These are phyloP conservation scores for Copromyces sp. DNA, from an alignment of 495 filamentous ascomycete species.

Conservation along the genomic window DNA sequence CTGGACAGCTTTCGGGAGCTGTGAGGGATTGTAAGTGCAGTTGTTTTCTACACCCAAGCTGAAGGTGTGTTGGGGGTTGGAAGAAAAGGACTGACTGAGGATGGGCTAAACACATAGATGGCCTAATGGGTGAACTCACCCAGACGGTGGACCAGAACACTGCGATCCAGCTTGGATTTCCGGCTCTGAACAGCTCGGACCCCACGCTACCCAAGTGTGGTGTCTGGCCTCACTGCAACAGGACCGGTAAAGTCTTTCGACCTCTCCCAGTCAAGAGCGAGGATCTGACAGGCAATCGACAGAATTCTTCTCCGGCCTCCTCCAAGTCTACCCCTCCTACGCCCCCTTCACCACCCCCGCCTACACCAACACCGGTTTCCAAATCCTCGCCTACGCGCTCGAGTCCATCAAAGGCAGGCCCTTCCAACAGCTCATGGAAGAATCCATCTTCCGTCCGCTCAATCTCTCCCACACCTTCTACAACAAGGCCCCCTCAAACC, in stretches of 20 bases:
- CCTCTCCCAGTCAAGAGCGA: background rate
- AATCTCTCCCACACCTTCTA: conserved; percentile 33
- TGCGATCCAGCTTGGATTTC: conserved; percentile 28
- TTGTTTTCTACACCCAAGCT: background rate
- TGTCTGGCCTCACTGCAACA: conserved; percentile 23
- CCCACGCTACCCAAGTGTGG: conserved; percentile 33
- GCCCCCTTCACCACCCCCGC: conserved; percentile 37
- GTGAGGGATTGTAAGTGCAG: conserved; percentile 32
- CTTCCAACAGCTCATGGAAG: conserved; percentile 34
- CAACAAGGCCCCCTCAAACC: conserved; percentile 17
- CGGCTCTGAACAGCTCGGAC: conserved; percentile 27
- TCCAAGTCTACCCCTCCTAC: conserved; percentile 37
- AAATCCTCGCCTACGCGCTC: conserved; percentile 44
- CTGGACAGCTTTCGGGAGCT: conserved; percentile 43
- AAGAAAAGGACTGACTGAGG: background rate
- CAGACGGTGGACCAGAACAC: conserved; percentile 26
- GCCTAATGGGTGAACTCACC: conserved; percentile 31
- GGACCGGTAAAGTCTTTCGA: conserved; percentile 21
- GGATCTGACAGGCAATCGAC: background rate
- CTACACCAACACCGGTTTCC: conserved; percentile 48
- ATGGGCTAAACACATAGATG: conserved; percentile 16
- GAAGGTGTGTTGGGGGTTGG: background rate
- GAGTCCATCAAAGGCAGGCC: conserved; percentile 41
- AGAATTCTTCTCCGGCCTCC: conserved; percentile 46
- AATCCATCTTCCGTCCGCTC: conserved; percentile 36